Evolutionary conservation across 345 rosid genomes (phyloP).

Genomic region (Adansonia digitata): DNA sequence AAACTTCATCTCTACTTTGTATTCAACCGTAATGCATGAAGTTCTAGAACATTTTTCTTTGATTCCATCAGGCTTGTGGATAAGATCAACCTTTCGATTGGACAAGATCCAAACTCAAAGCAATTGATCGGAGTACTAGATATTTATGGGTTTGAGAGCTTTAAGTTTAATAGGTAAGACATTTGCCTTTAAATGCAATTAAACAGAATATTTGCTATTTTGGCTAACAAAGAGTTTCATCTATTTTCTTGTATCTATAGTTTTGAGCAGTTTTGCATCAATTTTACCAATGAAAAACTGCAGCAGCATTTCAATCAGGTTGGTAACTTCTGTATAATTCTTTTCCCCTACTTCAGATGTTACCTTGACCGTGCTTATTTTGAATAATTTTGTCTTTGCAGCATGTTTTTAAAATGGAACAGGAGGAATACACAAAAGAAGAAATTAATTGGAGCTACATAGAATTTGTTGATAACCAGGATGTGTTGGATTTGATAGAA

Average conservation of each 20-base stretch:
- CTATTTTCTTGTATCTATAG: slow-evolving; percentile 28
- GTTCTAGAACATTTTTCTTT: slow-evolving; percentile 3
- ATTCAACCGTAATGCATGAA: slow-evolving; percentile 10
- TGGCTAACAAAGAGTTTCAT: slow-evolving; percentile 22
- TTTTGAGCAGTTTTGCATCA: slow-evolving; percentile 99
- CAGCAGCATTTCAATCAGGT: slow-evolving; percentile 99
- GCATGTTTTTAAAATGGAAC: slow-evolving; percentile 99
- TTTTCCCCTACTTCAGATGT: slow-evolving; percentile 10
- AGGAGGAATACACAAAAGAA: slow-evolving; percentile 96
- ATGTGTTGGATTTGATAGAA: slow-evolving; percentile 95
- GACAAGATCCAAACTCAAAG: slow-evolving; percentile 99
- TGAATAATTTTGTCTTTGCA: slow-evolving; percentile 34
- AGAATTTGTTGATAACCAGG: slow-evolving; percentile 99
- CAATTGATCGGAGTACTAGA: slow-evolving; percentile 94
- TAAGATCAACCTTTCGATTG: slow-evolving; percentile 85
- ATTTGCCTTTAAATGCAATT: slow-evolving; percentile 18
- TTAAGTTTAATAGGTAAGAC: slow-evolving; percentile 83
- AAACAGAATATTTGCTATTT: not conserved
- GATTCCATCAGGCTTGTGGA: slow-evolving; percentile 81
- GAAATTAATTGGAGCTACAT: slow-evolving; percentile 99
- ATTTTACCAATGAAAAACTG: slow-evolving; percentile 96
- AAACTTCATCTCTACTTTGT: slow-evolving; percentile 11
- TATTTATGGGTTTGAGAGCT: slow-evolving; percentile 98
- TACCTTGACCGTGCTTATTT: slow-evolving; percentile 14
- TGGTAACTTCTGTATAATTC: slow-evolving; percentile 13